Evolutionary conservation across 2,329 filamentous ascomycete species (phyloP).

Genomic region (Tolypocladium album): DNA sequence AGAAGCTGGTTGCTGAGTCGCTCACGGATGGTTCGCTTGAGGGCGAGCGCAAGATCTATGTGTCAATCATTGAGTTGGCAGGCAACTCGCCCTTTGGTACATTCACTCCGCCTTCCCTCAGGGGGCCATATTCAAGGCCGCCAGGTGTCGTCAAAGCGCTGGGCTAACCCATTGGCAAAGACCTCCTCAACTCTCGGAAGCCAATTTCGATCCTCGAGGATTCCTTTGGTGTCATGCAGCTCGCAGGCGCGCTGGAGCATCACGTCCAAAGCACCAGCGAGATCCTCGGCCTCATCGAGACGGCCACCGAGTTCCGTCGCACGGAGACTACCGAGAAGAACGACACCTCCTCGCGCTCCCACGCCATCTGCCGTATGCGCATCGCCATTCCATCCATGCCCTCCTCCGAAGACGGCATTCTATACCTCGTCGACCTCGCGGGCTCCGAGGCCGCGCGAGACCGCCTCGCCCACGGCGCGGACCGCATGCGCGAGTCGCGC

Average conservation of each 20-base stretch:
- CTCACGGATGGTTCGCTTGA: conserved; percentile 15
- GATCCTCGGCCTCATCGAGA: conserved; percentile 22
- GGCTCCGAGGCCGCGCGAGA: conserved; percentile 38
- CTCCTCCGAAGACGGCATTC: conserved; percentile 24
- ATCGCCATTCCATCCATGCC: conserved; percentile 20
- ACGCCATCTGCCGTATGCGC: conserved; percentile 35
- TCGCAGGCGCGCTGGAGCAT: conserved; percentile 31
- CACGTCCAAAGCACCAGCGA: conserved; percentile 15
- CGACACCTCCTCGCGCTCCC: conserved; percentile 35
- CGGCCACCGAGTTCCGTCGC: conserved; percentile 25
- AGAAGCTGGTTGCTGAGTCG: conserved; percentile 26
- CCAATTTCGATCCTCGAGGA: conserved; percentile 34
- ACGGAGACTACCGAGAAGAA: conserved; percentile 34
- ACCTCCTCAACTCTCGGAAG: conserved; percentile 29
- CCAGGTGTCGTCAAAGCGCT: not conserved
- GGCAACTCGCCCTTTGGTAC: conserved; percentile 22
- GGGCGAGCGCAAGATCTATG: conserved; percentile 18
- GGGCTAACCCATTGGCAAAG: conserved; percentile 6
- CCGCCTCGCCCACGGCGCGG: conserved; percentile 23
- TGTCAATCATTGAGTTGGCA: conserved; percentile 28
- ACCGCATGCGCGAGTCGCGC: conserved; percentile 33
- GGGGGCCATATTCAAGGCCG: not conserved
- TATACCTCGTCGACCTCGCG: conserved; percentile 37
- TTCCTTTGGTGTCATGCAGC: conserved; percentile 29
- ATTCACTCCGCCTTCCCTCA: not conserved